These are phyloP conservation scores for Xanthoceras sorbifolium DNA, from an alignment of 345 rosid species.

Conservation along the genomic window DNA sequence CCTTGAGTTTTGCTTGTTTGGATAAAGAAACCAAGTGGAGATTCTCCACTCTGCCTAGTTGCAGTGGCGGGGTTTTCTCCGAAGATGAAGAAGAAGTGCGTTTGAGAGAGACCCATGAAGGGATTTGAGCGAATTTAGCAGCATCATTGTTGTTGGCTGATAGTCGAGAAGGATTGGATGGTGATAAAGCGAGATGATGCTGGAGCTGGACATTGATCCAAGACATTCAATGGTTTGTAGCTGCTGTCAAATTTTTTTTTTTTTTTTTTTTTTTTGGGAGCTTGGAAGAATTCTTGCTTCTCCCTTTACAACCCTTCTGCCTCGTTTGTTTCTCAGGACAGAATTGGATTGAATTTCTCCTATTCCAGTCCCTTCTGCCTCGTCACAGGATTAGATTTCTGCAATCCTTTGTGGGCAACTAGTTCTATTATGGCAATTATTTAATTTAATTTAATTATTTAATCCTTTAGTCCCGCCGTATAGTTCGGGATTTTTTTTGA, in stretches of 20 bases:
- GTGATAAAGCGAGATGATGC: constrained; percentile 20
- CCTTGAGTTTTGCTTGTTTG: constrained; percentile 57
- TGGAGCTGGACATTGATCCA: constrained; percentile 23
- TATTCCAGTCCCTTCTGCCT: too few species aligned
- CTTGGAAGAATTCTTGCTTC: too few species aligned
- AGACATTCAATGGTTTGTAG: background rate
- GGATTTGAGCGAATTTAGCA: constrained; percentile 47
- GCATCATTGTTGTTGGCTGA: constrained; percentile 23
- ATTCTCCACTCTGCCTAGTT: constrained; percentile 56
- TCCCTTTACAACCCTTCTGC: too few species aligned
- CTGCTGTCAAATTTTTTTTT: background rate
- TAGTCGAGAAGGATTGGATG: constrained; percentile 21
- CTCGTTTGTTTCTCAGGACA: too few species aligned
- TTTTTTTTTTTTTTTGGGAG: too few species aligned
- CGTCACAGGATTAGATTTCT: too few species aligned
- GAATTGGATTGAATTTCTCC: too few species aligned
- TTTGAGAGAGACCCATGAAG: constrained; percentile 66
- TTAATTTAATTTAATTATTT: too few species aligned
- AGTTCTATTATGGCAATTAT: too few species aligned
- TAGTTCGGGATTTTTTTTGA: too few species aligned
- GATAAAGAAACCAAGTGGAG: constrained; percentile 56
- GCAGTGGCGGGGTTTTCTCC: constrained; percentile 24
- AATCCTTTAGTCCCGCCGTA: too few species aligned
- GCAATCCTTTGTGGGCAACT: too few species aligned
- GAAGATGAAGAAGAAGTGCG: constrained; percentile 28